Evolutionary conservation across 305 asterid species (phyloP), one percentile per base, ranked within the genome.

Genomic region (Striga hermonthica): DNA sequence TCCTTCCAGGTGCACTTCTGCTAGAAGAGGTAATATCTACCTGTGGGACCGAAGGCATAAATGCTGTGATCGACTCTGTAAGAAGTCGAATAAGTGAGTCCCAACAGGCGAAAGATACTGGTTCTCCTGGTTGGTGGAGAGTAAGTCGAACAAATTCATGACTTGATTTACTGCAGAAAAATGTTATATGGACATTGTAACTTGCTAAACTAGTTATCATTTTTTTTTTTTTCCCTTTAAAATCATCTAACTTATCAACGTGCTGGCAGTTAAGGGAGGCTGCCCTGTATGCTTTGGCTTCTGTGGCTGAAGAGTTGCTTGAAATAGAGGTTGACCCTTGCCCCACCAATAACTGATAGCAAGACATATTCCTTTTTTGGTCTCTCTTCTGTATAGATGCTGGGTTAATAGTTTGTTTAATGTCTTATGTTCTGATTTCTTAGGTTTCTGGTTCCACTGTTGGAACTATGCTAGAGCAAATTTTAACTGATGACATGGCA

Each of bases 181-280:
- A 57, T 44, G 52, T 7, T 9, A 34, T 57, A 55, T 10, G 39
- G 41, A 47, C 44, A 45, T 66, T 37, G 62, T 9, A 15, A 58
- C 67, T 69, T 69, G 47, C 56, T 52, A 55, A 44, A 14, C 56
- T 22, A 50, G 44, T 68, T 47, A 44, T 63, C 22, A 62, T 9
- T 49, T 50, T 55, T 11, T 57, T 72, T 64, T 31, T 49, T 47
- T 69, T 56, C 58, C 57, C 34, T 47, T 52, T 67, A 9, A 52
- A 54, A 69, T 55, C 37, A 22, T 73, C 53, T 64, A 55, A 60
- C 66, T 65, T 62, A 7, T 48, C 64, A 70, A 44, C 35, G 50
- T 73, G 72, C 68, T 79, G 81, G 68, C 94, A 93, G 99, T 80
- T 88, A 73, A 85, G 87, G 69, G 99, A 93, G 84, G 99, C 99